A percentile compares a stretch with the other conserved stretches of the same genome.
Conservation (phyloP, 192 early-diverging fungal genomes). For the Coemansia sp. region DNA sequence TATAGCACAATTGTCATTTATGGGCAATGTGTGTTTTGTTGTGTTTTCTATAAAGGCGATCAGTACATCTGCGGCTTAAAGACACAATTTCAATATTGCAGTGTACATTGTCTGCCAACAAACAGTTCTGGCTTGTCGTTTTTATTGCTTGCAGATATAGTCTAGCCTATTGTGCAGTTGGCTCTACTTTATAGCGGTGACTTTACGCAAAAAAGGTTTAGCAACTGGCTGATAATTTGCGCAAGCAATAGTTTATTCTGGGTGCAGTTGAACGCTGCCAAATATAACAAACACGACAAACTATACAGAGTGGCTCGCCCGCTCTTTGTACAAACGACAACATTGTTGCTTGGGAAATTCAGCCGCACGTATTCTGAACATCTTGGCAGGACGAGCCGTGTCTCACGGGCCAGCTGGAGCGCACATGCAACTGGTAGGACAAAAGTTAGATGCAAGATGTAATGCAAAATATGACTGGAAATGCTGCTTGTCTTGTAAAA, state of each 20-base stretch:
- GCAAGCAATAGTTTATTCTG: neutral
- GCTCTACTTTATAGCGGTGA: neutral
- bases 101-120: neutral
- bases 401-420: too few relatives aligned
- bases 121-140: neutral
- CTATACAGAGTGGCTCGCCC: neutral
- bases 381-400: too few relatives aligned
- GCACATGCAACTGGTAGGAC: too few relatives aligned
- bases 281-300: neutral
- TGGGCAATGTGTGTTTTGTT: constrained; percentile 7
- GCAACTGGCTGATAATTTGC: neutral
- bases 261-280: neutral
- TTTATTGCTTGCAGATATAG: neutral
- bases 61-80: constrained; percentile 18
- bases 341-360: neutral
- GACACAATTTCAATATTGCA: constrained; percentile 8
- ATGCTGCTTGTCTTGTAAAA: too few relatives aligned
- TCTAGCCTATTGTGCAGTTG: neutral
- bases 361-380: too few relatives aligned
- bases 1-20: constrained; percentile 7
- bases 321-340: neutral
- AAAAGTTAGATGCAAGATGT: too few relatives aligned
- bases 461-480: too few relatives aligned
- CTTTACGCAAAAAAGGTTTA: neutral
- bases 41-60: constrained; percentile 9